Conservation (phyloP, 352 stramenopile species). For the Phytophthora fragariae region DNA sequence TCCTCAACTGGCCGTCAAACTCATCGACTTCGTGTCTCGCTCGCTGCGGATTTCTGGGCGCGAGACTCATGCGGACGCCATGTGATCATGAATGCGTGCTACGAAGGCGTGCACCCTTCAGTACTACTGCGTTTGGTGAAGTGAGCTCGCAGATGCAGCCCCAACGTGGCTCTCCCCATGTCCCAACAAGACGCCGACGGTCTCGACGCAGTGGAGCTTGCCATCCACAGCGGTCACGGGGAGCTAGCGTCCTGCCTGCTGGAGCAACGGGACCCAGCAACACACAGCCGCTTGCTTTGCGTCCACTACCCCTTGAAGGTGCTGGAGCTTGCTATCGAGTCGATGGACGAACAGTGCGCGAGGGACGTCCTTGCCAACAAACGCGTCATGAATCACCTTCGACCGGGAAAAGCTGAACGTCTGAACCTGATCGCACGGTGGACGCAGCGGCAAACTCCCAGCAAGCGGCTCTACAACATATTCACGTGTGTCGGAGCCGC, state of each 20-base stretch:
- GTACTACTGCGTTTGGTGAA: constrained; percentile 20
- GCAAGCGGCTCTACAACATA: constrained; percentile 22
- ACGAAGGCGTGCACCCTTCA: constrained; percentile 12
- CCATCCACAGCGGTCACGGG: constrained; percentile 9
- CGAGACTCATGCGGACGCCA: constrained; percentile 7
- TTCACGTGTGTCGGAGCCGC: constrained; percentile 24
- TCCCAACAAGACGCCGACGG: constrained; percentile 8
- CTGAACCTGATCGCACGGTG: constrained; percentile 21
- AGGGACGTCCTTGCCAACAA: constrained; percentile 15
- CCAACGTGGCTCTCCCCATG: constrained; percentile 19
- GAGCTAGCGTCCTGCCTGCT: constrained; percentile 14
- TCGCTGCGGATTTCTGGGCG: constrained; percentile 15
- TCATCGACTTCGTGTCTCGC: constrained; percentile 20
- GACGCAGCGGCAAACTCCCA: constrained; percentile 10
- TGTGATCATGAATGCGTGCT: constrained; percentile 23
- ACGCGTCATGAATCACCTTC: constrained; percentile 13
- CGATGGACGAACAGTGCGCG: constrained; percentile 8
- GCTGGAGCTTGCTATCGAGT: constrained; percentile 21
- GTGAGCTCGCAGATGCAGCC: constrained; percentile 7
- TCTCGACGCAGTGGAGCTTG: constrained; percentile 13
- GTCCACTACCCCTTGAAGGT: constrained; percentile 20
- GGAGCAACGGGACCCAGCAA: background rate
- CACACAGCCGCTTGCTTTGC: constrained; percentile 9
- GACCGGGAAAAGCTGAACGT: constrained; percentile 7
- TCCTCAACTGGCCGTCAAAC: constrained; percentile 17